A percentile compares a stretch with the other conserved stretches of the same genome.
Evolutionary conservation across 2,329 filamentous ascomycete species (phyloP).

Genomic region (Chrysoporthe puriensis): DNA sequence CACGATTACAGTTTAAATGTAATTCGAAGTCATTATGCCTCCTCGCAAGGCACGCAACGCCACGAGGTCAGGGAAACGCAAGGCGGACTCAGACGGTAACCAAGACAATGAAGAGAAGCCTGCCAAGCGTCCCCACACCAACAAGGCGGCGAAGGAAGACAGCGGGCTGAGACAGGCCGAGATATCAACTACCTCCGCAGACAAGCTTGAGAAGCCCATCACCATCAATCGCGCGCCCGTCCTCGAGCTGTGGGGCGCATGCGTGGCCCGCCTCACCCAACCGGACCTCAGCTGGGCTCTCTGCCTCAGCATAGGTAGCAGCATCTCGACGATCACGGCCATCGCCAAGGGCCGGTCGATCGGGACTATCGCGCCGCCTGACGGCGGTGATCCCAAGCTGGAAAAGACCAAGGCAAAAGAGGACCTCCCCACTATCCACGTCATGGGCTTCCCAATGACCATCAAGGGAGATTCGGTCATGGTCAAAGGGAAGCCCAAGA

Average conservation of each 20-base stretch:
- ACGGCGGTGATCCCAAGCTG: neutral
- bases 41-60: neutral
- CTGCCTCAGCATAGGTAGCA: conserved; percentile 28
- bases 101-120: neutral
- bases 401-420: neutral
- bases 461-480: conserved; percentile 23
- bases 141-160: neutral
- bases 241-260: conserved; percentile 35
- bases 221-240: conserved; percentile 28
- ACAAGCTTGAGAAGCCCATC: conserved; percentile 24
- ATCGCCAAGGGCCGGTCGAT: conserved; percentile 28
- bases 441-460: conserved; percentile 27
- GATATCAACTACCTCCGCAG: neutral
- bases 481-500: conserved; percentile 23
- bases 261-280: conserved; percentile 35
- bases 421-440: conserved; percentile 7
- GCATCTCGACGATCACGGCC: conserved; percentile 26
- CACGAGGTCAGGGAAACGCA: neutral
- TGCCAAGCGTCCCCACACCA: neutral
- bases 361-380: conserved; percentile 19
- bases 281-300: conserved; percentile 21
- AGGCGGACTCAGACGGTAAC: neutral
- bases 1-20: neutral
- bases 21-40: neutral
- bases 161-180: conserved; percentile 1